A percentile compares a stretch with the other conserved stretches of the same genome.
Evolutionary conservation across 805 yeast species (phyloP).

Genomic region (Ascoidea asiatica): DNA sequence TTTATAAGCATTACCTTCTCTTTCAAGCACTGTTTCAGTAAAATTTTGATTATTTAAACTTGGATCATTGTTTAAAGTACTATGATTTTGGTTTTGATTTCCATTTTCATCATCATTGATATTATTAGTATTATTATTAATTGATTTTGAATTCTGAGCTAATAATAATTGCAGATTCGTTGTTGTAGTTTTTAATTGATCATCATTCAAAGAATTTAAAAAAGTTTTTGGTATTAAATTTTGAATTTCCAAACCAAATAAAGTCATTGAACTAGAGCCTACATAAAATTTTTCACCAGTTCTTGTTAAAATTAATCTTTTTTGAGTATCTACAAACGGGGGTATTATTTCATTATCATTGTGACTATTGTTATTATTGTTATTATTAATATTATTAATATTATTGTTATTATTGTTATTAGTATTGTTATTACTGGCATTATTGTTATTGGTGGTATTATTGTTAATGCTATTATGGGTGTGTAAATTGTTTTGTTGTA

Average conservation of each 20-base stretch:
- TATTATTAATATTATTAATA: constrained; percentile 7
- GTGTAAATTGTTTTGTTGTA: no score
- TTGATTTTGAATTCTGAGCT: neutral
- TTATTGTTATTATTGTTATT: constrained; percentile 1
- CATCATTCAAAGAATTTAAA: constrained; percentile 7
- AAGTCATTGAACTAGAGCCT: constrained; percentile 74
- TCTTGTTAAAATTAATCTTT: constrained; percentile 57
- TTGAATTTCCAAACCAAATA: constrained; percentile 68
- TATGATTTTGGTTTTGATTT: neutral
- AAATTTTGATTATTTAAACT: constrained; percentile 3
- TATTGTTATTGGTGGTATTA: neutral
- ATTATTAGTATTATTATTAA: no score
- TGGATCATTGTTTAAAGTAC: neutral
- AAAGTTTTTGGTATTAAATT: constrained; percentile 32
- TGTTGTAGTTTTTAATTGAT: constrained; percentile 14
- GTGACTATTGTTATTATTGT: neutral
- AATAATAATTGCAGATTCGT: neutral
- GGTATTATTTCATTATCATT: constrained; percentile 42
- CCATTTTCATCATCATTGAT: constrained; percentile 7
- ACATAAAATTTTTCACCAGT: constrained; percentile 67
- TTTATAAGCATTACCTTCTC: constrained; percentile 66
- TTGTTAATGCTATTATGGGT: neutral
- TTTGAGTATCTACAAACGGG: constrained; percentile 59
- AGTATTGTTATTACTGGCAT: constrained; percentile 2
- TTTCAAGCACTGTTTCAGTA: constrained; percentile 47